Evolutionary conservation across 805 yeast species (phyloP).

Genomic region (Lipomyces japonicus): DNA sequence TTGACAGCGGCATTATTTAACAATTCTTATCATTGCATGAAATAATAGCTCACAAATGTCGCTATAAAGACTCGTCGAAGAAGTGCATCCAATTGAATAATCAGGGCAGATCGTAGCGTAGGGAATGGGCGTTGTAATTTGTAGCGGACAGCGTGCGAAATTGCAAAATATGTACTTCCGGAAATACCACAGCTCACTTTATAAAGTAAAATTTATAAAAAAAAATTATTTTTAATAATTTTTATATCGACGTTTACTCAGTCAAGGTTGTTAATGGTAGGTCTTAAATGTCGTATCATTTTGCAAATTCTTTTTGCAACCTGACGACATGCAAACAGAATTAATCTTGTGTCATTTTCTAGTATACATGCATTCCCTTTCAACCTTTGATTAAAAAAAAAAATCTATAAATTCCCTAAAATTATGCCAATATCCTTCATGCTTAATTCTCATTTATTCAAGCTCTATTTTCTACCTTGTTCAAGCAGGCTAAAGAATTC

Average conservation of each 20-base stretch:
- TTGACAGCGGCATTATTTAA: conserved; percentile 14
- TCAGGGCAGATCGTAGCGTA: too few species aligned
- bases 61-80: background rate
- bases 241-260: background rate
- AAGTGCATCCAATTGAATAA: background rate
- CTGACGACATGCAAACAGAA: too few species aligned
- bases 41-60: background rate
- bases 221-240: background rate
- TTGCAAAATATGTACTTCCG: too few species aligned
- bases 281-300: background rate
- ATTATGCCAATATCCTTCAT: background rate
- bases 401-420: background rate
- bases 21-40: background rate
- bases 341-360: background rate
- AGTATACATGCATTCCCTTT: background rate
- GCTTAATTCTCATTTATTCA: background rate
- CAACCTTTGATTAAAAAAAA: background rate
- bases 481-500: too few species aligned
- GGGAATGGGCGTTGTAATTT: too few species aligned
- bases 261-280: background rate
- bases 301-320: too few species aligned
- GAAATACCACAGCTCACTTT: too few species aligned
- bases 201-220: too few species aligned
- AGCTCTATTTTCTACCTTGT: background rate
- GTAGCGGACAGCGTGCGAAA: too few species aligned